Conservation (phyloP, 1,284 basidiomycete genomes). For the Cryptococcus sp. region DNA sequence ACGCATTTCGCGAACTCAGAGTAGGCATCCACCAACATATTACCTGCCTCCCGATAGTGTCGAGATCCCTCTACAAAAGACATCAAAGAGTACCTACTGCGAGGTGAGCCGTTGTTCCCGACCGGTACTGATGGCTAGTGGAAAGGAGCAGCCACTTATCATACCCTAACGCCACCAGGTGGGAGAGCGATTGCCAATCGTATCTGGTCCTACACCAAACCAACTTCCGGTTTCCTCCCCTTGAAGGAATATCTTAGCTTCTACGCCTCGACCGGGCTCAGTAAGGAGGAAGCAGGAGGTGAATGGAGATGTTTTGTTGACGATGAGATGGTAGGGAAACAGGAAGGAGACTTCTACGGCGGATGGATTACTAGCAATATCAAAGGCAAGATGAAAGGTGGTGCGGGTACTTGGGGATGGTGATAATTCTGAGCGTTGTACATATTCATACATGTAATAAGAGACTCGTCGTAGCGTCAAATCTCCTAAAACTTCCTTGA, state of each 20-base stretch:
- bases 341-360: constrained; percentile 45
- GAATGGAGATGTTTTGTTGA: constrained; percentile 44
- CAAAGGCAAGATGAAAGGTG: constrained; percentile 39
- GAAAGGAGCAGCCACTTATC: constrained; percentile 43
- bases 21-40: constrained; percentile 45
- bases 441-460: background rate
- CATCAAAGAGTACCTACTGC: constrained; percentile 32
- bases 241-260: constrained; percentile 40
- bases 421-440: constrained; percentile 8
- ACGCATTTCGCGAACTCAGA: background rate
- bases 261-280: constrained; percentile 25
- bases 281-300: constrained; percentile 10
- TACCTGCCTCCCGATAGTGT: constrained; percentile 34
- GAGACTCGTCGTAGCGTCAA: background rate
- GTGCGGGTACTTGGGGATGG: constrained; percentile 34
- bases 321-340: constrained; percentile 35
- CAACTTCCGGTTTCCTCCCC: constrained; percentile 29
- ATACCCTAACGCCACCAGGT: constrained; percentile 19
- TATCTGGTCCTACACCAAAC: constrained; percentile 41
- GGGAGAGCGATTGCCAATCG: constrained; percentile 19
- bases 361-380: constrained; percentile 38
- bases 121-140: constrained; percentile 15
- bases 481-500: constrained; percentile 58
- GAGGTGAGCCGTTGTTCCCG: constrained; percentile 23
- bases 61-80: constrained; percentile 21